phyloP scores from a whole-genome alignment of 768 basidiomycete species.

The Lactarius pseudohatsudake region DNA sequence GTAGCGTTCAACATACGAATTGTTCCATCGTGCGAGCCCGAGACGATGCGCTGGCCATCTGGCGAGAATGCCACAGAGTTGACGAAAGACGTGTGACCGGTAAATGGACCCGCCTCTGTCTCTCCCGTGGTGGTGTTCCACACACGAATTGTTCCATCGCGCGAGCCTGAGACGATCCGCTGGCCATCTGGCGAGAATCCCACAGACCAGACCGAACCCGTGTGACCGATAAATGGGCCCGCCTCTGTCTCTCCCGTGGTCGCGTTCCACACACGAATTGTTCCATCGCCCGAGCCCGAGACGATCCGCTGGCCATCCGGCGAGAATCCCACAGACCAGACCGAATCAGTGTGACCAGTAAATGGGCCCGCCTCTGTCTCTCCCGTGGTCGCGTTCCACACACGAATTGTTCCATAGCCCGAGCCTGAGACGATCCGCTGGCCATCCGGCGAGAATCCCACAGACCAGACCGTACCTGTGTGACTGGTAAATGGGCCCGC shows the following conservation, averaged over 20 bases:
- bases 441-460: not conserved
- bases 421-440: not conserved
- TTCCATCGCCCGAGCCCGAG: not conserved
- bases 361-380: not conserved
- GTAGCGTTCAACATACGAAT: not conserved
- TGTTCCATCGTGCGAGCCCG: not conserved
- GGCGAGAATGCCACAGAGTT: not conserved
- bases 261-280: not conserved
- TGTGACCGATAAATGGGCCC: no score
- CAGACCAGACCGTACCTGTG: not conserved
- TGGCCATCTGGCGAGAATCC: no score
- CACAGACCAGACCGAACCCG: no score
- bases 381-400: not conserved
- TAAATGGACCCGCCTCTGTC: not conserved
- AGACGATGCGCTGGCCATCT: not conserved
- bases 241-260: not conserved
- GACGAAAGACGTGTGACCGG: not conserved
- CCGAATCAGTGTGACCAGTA: not conserved
- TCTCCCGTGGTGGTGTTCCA: not conserved
- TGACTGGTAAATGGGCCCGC: not conserved
- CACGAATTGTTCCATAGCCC: not conserved
- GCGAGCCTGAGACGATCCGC: no score
- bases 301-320: not conserved
- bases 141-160: not conserved
- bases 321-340: not conserved